These are phyloP conservation scores for Neocatenulostroma microsporum DNA, from an alignment of 2,329 filamentous ascomycete genomes.

Conservation along the genomic window DNA sequence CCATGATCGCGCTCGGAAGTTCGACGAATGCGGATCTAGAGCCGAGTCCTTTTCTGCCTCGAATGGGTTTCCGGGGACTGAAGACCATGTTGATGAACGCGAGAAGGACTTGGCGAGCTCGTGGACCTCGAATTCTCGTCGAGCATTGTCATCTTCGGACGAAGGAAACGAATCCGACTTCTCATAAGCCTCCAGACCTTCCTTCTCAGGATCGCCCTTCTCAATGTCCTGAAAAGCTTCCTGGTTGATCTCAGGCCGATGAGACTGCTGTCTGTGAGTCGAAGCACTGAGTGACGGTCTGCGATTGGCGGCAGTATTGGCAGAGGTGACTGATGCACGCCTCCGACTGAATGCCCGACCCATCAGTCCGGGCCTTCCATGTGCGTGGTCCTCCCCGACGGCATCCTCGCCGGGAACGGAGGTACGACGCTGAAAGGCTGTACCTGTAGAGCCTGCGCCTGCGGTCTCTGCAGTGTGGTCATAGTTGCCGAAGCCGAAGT, in stretches of 20 bases:
- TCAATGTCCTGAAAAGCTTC: slow-evolving; percentile 5
- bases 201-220: slow-evolving; percentile 17
- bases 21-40: slow-evolving; percentile 39
- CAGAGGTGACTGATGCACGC: not conserved
- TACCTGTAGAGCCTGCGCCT: slow-evolving; percentile 30
- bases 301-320: slow-evolving; percentile 1
- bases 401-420: slow-evolving; percentile 2
- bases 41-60: slow-evolving; percentile 34
- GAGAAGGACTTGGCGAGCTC: slow-evolving; percentile 38
- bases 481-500: slow-evolving; percentile 35
- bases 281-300: not conserved
- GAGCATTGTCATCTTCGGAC: slow-evolving; percentile 13
- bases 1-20: slow-evolving; percentile 44
- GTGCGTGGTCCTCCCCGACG: slow-evolving; percentile 5
- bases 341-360: slow-evolving; percentile 8
- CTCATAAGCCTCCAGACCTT: slow-evolving; percentile 18
- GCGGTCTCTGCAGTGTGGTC: slow-evolving; percentile 32
- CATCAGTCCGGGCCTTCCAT: slow-evolving; percentile 1
- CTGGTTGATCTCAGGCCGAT: slow-evolving; percentile 1
- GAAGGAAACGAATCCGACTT: slow-evolving; percentile 11
- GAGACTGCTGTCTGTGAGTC: too few relatives aligned
- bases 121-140: slow-evolving; percentile 25
- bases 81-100: slow-evolving; percentile 31
- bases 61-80: slow-evolving; percentile 33
- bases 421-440: slow-evolving; percentile 19